These are phyloP conservation scores for Cryphonectria naterciae DNA, from an alignment of 2,329 filamentous ascomycete genomes.

Conservation along the genomic window DNA sequence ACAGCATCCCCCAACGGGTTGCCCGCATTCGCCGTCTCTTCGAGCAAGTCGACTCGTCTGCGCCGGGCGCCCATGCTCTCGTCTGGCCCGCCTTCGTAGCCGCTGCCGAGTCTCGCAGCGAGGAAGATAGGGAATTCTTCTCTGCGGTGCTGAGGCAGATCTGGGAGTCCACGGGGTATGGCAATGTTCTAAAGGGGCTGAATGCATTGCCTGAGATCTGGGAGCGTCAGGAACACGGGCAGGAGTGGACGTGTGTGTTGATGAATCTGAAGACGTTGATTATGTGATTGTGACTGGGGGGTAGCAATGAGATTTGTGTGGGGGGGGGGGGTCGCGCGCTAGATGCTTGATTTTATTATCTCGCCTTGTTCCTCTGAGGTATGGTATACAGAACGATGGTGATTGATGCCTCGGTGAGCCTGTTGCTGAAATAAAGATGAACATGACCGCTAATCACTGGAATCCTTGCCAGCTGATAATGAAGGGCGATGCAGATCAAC, in stretches of 20 bases:
- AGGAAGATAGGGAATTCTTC: constrained; percentile 23
- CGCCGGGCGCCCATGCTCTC: constrained; percentile 24
- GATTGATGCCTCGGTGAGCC: not conserved
- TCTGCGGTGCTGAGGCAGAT: constrained; percentile 17
- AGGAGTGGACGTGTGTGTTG: constrained; percentile 23
- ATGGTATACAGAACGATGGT: not conserved
- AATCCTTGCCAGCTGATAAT: not conserved
- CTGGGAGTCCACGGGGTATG: constrained; percentile 25
- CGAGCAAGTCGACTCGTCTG: constrained; percentile 20
- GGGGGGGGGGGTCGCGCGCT: not conserved
- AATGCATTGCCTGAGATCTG: constrained; percentile 21
- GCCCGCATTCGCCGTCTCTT: constrained; percentile 19
- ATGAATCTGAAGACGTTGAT: constrained; percentile 23
- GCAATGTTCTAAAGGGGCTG: constrained; percentile 17
- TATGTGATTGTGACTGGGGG: constrained; percentile 14
- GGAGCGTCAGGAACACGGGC: constrained; percentile 16
- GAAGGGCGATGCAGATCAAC: not conserved
- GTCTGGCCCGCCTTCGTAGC: constrained; percentile 28
- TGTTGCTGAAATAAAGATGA: not conserved
- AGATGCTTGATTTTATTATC: not conserved
- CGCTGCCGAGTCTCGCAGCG: constrained; percentile 21
- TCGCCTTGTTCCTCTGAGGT: not conserved
- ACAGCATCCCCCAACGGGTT: not conserved
- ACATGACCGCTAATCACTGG: not conserved
- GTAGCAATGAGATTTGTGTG: no score